These are phyloP conservation scores for Auriscalpium vulgare DNA, from an alignment of 768 basidiomycete genomes.

Conservation along the genomic window DNA sequence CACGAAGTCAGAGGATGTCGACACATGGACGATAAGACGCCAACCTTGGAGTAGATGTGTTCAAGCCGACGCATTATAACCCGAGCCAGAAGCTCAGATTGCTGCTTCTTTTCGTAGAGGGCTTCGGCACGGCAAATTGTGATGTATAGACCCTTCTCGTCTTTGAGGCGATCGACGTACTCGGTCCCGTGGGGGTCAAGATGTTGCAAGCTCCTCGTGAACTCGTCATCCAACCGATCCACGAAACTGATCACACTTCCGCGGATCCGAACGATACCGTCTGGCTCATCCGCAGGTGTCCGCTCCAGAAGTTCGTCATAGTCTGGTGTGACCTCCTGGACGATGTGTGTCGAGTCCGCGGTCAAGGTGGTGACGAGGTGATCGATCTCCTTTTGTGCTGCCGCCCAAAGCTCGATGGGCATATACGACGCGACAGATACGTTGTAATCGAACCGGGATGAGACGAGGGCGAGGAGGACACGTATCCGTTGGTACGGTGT, in stretches of 20 bases:
- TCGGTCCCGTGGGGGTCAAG: constrained; percentile 99
- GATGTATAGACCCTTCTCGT: constrained; percentile 90
- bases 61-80: constrained; percentile 94
- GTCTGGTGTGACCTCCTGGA: constrained; percentile 82
- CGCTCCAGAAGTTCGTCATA: constrained; percentile 90
- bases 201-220: constrained; percentile 94
- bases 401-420: constrained; percentile 86
- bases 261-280: constrained; percentile 76
- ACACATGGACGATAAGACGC: constrained; percentile 1
- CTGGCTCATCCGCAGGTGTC: constrained; percentile 59
- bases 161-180: constrained; percentile 93
- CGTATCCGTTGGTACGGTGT: constrained; percentile 92
- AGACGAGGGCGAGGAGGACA: constrained; percentile 87
- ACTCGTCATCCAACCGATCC: constrained; percentile 96
- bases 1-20: constrained; percentile 4
- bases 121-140: constrained; percentile 90
- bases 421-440: constrained; percentile 79
- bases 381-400: constrained; percentile 84
- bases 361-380: constrained; percentile 76
- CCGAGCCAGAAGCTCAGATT: constrained; percentile 73
- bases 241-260: constrained; percentile 95
- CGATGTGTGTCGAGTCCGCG: constrained; percentile 62
- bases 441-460: constrained; percentile 96
- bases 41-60: constrained; percentile 96
- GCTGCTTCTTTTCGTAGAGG: constrained; percentile 77